Evolutionary conservation across 2,329 filamentous ascomycete genomes (phyloP).

Genomic region (Exophiala dermatitidis): DNA sequence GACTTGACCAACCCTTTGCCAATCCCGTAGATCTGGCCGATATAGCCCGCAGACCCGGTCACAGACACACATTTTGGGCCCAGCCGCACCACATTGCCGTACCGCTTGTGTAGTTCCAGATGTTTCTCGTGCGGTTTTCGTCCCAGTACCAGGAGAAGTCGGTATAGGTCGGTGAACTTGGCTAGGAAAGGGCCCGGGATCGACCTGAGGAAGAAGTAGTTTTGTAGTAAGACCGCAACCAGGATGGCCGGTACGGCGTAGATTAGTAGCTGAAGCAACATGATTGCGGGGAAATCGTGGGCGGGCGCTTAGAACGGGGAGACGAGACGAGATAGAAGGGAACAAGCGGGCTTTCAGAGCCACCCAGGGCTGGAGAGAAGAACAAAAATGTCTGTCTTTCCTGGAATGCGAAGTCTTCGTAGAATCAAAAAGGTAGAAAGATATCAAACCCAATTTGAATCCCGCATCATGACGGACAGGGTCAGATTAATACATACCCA

Average conservation of each 20-base stretch:
- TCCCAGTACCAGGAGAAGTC: conserved; percentile 27
- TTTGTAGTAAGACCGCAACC: conserved; percentile 3
- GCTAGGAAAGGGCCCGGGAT: conserved; percentile 30
- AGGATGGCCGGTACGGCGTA: conserved; percentile 8
- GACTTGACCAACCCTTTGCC: conserved; percentile 25
- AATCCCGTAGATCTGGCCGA: conserved; percentile 26
- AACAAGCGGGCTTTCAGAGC: not conserved
- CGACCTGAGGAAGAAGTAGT: conserved; percentile 31
- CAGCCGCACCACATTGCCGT: conserved; percentile 29
- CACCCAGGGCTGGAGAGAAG: not conserved
- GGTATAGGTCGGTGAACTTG: conserved; percentile 27
- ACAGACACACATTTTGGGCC: conserved; percentile 32
- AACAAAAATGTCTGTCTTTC: too few species aligned
- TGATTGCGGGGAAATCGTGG: not conserved
- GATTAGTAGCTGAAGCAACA: conserved; percentile 13
- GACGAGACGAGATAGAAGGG: not conserved
- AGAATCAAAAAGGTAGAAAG: too few species aligned
- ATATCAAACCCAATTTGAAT: not conserved
- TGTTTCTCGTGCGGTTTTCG: conserved; percentile 25
- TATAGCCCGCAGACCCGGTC: conserved; percentile 14
- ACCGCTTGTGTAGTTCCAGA: conserved; percentile 25
- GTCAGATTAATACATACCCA: not conserved
- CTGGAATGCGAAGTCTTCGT: too few species aligned
- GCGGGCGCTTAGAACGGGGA: not conserved
- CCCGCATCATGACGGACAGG: not conserved